phyloP scores from a whole-genome alignment of 306 rosid genomes.

The Canavalia ensiformis region DNA sequence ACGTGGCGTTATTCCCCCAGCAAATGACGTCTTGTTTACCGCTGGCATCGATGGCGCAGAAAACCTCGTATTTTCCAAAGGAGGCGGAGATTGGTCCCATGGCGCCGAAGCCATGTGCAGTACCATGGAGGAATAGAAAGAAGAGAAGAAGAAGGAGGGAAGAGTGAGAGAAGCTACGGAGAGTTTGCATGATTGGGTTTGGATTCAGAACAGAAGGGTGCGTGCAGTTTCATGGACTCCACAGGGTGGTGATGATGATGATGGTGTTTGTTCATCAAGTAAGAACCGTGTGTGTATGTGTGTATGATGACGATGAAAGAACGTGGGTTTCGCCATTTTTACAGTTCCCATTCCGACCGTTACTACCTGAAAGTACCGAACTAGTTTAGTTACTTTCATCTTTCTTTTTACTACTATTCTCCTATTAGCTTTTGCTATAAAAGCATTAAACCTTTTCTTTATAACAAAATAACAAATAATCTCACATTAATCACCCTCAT shows the following conservation, averaged over 20 bases:
- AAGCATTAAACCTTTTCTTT: no score
- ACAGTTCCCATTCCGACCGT: conserved; percentile 55
- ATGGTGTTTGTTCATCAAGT: conserved; percentile 43
- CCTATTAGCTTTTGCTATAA: not conserved
- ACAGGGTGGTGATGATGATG: not conserved
- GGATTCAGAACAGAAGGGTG: conserved; percentile 36
- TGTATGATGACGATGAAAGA: conserved; percentile 65
- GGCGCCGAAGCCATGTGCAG: conserved; percentile 69
- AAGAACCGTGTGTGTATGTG: conserved; percentile 42
- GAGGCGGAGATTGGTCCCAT: conserved; percentile 95
- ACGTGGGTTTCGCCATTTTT: conserved; percentile 78
- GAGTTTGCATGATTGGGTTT: conserved; percentile 68
- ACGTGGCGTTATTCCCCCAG: conserved; percentile 77
- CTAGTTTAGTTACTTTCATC: conserved; percentile 50
- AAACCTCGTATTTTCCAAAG: conserved; percentile 67
- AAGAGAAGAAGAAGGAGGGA: conserved; percentile 23
- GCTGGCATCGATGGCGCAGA: conserved; percentile 91
- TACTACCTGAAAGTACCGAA: conserved; percentile 47
- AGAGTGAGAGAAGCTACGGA: conserved; percentile 29
- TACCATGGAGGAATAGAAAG: not conserved
- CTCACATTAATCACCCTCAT: not conserved
- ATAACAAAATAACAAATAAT: not conserved
- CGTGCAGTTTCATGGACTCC: conserved; percentile 53
- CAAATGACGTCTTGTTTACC: conserved; percentile 86
- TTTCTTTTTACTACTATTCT: not conserved